These are phyloP conservation scores for Alisma plantagoaquatica DNA, from an alignment of 106 monocot genomes.

Conservation along the genomic window DNA sequence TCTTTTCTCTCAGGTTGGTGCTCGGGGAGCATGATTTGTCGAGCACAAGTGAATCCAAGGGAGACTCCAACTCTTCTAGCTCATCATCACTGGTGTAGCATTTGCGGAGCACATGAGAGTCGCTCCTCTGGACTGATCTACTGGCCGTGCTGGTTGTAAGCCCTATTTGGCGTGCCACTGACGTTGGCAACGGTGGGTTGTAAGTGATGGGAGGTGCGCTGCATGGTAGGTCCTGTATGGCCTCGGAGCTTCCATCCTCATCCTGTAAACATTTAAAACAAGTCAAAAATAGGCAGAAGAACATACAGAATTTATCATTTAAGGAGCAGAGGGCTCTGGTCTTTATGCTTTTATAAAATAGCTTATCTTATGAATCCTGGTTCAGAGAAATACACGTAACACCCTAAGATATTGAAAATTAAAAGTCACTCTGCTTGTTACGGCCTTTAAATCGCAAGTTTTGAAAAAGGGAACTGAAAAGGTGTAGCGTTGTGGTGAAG, in stretches of 20 bases:
- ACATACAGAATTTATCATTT: too few relatives aligned
- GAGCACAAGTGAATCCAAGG: conserved; percentile 32
- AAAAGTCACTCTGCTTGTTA: too few relatives aligned
- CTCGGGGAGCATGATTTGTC: conserved; percentile 15
- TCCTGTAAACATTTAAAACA: conserved; percentile 43
- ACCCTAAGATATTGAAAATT: too few relatives aligned
- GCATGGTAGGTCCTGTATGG: conserved; percentile 44
- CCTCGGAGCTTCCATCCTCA: conserved; percentile 14
- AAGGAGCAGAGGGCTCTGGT: too few relatives aligned
- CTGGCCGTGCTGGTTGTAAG: conserved; percentile 15
- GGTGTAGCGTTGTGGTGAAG: too few relatives aligned
- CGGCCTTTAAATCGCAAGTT: too few relatives aligned
- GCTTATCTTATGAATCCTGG: too few relatives aligned
- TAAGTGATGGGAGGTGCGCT: conserved; percentile 39
- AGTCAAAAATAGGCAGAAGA: background rate
- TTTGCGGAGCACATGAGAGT: conserved; percentile 52
- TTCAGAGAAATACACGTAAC: too few relatives aligned
- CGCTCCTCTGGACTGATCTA: conserved; percentile 22
- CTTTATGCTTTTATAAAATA: too few relatives aligned
- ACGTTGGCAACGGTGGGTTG: conserved; percentile 36
- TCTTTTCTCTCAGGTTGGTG: conserved; percentile 10
- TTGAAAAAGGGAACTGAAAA: too few relatives aligned
- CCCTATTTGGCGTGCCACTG: conserved; percentile 35
- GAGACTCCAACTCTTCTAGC: conserved; percentile 74
- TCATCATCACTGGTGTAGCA: conserved; percentile 83